A percentile compares a stretch with the other conserved stretches of the same genome.
Evolutionary conservation across 2,329 filamentous ascomycete species (phyloP).

Genomic region (Exophiala phaeomuriformis): DNA sequence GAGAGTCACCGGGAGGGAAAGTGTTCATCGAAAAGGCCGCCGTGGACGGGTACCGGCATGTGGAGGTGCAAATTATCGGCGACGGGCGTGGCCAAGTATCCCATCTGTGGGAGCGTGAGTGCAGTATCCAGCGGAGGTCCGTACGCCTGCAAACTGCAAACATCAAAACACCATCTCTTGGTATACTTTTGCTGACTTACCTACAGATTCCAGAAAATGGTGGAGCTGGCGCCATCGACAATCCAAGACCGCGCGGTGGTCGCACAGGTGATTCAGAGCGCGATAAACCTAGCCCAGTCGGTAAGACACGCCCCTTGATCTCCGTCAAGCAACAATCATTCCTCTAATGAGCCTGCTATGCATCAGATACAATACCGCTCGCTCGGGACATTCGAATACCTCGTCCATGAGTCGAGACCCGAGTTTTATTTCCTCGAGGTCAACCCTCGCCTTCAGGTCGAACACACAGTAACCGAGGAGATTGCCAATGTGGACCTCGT

Average conservation of each 20-base stretch:
- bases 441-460: constrained; percentile 55
- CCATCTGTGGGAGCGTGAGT: constrained; percentile 56
- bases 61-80: constrained; percentile 56
- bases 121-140: constrained; percentile 48
- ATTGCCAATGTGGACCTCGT: constrained; percentile 51
- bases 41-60: constrained; percentile 53
- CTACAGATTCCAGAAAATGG: constrained; percentile 51
- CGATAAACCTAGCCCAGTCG: constrained; percentile 44
- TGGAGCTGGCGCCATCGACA: constrained; percentile 53
- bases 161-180: too few relatives aligned
- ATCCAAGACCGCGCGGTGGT: constrained; percentile 43
- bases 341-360: too few relatives aligned
- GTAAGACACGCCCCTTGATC: background rate
- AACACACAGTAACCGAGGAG: constrained; percentile 55
- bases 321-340: background rate
- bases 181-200: too few relatives aligned
- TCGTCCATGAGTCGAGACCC: constrained; percentile 44
- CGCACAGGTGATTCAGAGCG: constrained; percentile 46
- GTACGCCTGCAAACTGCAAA: too few relatives aligned
- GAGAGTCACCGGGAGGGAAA: constrained; percentile 52
- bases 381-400: constrained; percentile 59
- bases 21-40: constrained; percentile 58
- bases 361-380: constrained; percentile 46
- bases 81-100: constrained; percentile 47
- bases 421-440: constrained; percentile 56